A percentile compares a stretch with the other conserved stretches of the same genome.
Evolutionary conservation across 2,329 filamentous ascomycete genomes (phyloP).

Genomic region (Ophiocordyceps sinensis): DNA sequence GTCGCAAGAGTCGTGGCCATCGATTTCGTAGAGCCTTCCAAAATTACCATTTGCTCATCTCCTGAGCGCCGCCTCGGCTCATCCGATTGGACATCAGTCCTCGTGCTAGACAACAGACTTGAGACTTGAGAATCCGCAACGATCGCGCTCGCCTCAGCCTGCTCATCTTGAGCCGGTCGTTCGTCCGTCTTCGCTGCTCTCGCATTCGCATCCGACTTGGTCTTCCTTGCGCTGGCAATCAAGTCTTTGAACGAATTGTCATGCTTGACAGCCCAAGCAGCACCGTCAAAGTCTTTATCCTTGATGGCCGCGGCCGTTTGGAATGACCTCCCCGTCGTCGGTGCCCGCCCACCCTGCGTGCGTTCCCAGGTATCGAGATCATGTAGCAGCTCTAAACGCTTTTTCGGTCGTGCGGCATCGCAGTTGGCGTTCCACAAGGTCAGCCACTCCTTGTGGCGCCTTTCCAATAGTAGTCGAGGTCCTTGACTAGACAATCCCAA

Average conservation of each 20-base stretch:
- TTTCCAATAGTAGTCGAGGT: slow-evolving; percentile 53
- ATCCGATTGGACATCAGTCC: too few species aligned
- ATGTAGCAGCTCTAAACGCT: slow-evolving; percentile 54
- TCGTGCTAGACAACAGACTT: too few species aligned
- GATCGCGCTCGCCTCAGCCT: neutral
- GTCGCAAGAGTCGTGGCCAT: too few species aligned
- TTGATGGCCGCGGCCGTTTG: slow-evolving; percentile 42
- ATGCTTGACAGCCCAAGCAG: slow-evolving; percentile 60
- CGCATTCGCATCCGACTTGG: neutral
- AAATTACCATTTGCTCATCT: too few species aligned
- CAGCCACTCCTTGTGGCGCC: slow-evolving; percentile 81
- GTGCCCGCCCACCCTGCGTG: slow-evolving; percentile 53
- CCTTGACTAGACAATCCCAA: slow-evolving; percentile 64
- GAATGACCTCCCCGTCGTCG: slow-evolving; percentile 16
- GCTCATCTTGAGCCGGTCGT: neutral
- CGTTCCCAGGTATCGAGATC: slow-evolving; percentile 82
- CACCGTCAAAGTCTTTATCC: slow-evolving; percentile 77
- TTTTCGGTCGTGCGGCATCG: slow-evolving; percentile 61
- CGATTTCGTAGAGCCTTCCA: too few species aligned
- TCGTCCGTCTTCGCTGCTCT: neutral
- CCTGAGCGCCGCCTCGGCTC: too few species aligned
- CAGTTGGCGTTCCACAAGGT: slow-evolving; percentile 97
- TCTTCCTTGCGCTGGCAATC: slow-evolving; percentile 55
- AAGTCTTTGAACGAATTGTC: slow-evolving; percentile 63
- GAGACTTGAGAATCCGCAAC: neutral